Conservation (phyloP, 2,329 filamentous ascomycete genomes). For the Hymenoscyphus albidus region DNA sequence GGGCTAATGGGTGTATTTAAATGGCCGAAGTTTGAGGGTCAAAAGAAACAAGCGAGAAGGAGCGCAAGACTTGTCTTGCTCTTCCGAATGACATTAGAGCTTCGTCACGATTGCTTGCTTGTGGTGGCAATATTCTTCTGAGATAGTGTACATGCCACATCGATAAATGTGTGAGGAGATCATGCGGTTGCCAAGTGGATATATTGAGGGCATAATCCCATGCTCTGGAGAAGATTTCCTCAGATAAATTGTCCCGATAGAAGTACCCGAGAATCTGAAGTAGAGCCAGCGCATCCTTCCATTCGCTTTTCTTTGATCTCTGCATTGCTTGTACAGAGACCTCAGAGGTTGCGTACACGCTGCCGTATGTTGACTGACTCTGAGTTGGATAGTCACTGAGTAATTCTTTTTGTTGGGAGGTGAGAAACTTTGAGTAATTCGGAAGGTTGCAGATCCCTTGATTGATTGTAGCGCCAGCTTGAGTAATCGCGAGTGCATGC, state of each 20-base stretch:
- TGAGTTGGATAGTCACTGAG: too few species aligned
- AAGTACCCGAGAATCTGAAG: slow-evolving; percentile 15
- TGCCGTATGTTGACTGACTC: slow-evolving; percentile 18
- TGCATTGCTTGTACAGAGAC: too few species aligned
- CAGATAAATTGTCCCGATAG: slow-evolving; percentile 9
- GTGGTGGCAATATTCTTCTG: neutral
- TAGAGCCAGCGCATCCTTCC: slow-evolving; percentile 13
- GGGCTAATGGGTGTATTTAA: slow-evolving; percentile 20
- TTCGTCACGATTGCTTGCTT: neutral
- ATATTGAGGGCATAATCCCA: neutral
- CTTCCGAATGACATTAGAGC: slow-evolving; percentile 3
- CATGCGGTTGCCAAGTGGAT: too few species aligned
- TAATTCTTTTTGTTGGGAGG: too few species aligned
- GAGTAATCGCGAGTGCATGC: slow-evolving; percentile 32
- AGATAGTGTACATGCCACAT: neutral
- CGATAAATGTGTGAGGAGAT: neutral
- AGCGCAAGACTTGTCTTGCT: slow-evolving; percentile 9
- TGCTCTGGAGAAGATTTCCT: slow-evolving; percentile 12
- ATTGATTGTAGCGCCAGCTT: slow-evolving; percentile 29
- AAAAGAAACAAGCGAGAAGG: slow-evolving; percentile 16
- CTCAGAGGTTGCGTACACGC: slow-evolving; percentile 24
- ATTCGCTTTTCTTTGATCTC: too few species aligned
- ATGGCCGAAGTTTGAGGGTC: slow-evolving; percentile 10
- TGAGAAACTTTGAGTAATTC: too few species aligned
- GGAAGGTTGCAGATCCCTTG: too few species aligned